A percentile compares a stretch with the other conserved stretches of the same genome.
Evolutionary conservation across 345 rosid species (phyloP).

Genomic region (Jatropha curcas): DNA sequence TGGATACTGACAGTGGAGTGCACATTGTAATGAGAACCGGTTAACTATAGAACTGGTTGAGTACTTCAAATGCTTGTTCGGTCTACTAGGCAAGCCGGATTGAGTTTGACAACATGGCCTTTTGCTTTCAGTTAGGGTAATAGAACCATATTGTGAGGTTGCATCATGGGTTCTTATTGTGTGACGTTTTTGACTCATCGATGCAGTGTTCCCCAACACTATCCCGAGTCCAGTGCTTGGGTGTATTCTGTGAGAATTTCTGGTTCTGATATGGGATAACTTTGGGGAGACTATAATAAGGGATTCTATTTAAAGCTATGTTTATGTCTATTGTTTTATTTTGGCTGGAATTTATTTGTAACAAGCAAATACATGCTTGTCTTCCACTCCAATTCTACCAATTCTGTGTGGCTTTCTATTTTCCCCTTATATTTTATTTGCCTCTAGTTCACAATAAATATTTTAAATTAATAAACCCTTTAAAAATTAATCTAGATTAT

Average conservation of each 20-base stretch:
- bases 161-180: neutral
- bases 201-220: neutral
- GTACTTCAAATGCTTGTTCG: slow-evolving; percentile 12
- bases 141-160: neutral
- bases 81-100: slow-evolving; percentile 6
- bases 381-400: too few species aligned
- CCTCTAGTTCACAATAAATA: too few species aligned
- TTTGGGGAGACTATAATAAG: slow-evolving; percentile 15
- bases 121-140: slow-evolving; percentile 3
- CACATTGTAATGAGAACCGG: slow-evolving; percentile 92
- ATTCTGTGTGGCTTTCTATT: too few species aligned
- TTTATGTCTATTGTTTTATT: neutral
- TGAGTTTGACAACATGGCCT: slow-evolving; percentile 13
- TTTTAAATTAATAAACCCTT: too few species aligned
- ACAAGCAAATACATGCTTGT: too few species aligned
- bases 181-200: slow-evolving; percentile 8
- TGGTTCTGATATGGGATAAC: slow-evolving; percentile 7
- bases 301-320: neutral
- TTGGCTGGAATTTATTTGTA: neutral
- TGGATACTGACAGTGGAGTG: slow-evolving; percentile 91
- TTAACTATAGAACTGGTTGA: slow-evolving; percentile 13
- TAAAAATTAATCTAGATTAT: too few species aligned
- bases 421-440: too few species aligned
- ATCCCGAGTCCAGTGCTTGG: neutral
- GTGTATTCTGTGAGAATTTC: neutral